These are phyloP conservation scores for Austroboletus niveus DNA, from an alignment of 1,284 basidiomycete genomes.

Conservation along the genomic window DNA sequence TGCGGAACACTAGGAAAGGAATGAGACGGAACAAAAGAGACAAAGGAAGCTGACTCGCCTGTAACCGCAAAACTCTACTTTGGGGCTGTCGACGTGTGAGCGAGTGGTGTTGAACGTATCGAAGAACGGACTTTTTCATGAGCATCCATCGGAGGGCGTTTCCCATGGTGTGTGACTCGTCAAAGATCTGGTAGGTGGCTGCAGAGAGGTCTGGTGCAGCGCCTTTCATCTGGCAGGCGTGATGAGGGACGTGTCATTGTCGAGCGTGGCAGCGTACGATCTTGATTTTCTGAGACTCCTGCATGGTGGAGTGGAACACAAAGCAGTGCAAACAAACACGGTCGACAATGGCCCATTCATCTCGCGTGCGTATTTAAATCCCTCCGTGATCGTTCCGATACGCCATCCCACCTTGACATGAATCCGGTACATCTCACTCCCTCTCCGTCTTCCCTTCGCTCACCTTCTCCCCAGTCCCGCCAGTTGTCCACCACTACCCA, in stretches of 20 bases:
- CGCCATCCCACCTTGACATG: too few relatives aligned
- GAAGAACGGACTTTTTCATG: slow-evolving; percentile 89
- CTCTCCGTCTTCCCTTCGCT: too few relatives aligned
- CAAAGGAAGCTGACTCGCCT: slow-evolving; percentile 51
- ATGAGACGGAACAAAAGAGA: slow-evolving; percentile 14
- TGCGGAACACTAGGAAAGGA: slow-evolving; percentile 74
- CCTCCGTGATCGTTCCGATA: background rate
- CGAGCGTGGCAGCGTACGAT: slow-evolving; percentile 41
- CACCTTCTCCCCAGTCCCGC: slow-evolving; percentile 13
- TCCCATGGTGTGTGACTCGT: slow-evolving; percentile 95
- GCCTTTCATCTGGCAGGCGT: slow-evolving; percentile 59
- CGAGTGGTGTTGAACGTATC: background rate
- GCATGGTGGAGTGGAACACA: slow-evolving; percentile 38
- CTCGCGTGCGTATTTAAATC: slow-evolving; percentile 28
- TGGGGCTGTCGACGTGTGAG: slow-evolving; percentile 60
- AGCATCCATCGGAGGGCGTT: slow-evolving; percentile 96
- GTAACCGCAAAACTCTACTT: slow-evolving; percentile 98
- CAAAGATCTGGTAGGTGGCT: slow-evolving; percentile 88
- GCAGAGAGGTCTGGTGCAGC: slow-evolving; percentile 82
- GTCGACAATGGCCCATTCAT: background rate
- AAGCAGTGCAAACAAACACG: background rate
- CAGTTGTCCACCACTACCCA: too few relatives aligned
- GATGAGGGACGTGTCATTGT: background rate
- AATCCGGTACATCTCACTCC: too few relatives aligned
- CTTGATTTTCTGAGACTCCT: slow-evolving; percentile 51